Evolutionary conservation across 371 early-diverging fungal genomes (phyloP).

Genomic region (Basidiobolus meristosporus): DNA sequence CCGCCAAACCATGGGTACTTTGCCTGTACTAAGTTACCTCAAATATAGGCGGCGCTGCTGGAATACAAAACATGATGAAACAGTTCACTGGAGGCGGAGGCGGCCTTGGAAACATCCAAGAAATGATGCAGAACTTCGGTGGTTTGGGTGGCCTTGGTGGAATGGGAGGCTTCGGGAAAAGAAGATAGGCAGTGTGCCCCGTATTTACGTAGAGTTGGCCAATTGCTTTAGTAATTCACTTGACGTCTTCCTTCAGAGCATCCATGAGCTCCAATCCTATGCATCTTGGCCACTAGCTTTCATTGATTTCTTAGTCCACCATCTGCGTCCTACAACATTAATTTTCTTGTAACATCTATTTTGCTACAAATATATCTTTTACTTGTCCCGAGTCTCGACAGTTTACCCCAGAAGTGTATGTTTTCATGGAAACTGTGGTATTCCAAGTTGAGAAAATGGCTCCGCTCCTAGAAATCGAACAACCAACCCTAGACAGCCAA

Average conservation of each 20-base stretch:
- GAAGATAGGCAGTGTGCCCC: slow-evolving; percentile 2
- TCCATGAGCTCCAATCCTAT: too few relatives aligned
- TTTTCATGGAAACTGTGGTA: too few relatives aligned
- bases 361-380: too few relatives aligned
- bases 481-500: too few relatives aligned
- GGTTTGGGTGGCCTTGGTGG: slow-evolving; percentile 22
- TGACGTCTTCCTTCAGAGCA: too few relatives aligned
- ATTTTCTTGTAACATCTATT: too few relatives aligned
- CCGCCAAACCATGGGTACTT: neutral
- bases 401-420: too few relatives aligned
- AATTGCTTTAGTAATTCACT: neutral
- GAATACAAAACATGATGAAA: slow-evolving; percentile 62
- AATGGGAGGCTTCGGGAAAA: slow-evolving; percentile 9
- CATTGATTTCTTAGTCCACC: neutral
- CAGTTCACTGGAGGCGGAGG: slow-evolving; percentile 28
- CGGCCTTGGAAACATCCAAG: slow-evolving; percentile 23
- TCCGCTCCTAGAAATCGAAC: too few relatives aligned
- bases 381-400: too few relatives aligned
- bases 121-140: slow-evolving; percentile 9
- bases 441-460: too few relatives aligned
- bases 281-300: neutral
- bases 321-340: neutral
- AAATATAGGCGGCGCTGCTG: slow-evolving; percentile 35
- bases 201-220: neutral
- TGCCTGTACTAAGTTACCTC: neutral